Base-by-base conservation (phyloP, 768 basidiomycete genomes). In the Suillus luteus region DNA sequence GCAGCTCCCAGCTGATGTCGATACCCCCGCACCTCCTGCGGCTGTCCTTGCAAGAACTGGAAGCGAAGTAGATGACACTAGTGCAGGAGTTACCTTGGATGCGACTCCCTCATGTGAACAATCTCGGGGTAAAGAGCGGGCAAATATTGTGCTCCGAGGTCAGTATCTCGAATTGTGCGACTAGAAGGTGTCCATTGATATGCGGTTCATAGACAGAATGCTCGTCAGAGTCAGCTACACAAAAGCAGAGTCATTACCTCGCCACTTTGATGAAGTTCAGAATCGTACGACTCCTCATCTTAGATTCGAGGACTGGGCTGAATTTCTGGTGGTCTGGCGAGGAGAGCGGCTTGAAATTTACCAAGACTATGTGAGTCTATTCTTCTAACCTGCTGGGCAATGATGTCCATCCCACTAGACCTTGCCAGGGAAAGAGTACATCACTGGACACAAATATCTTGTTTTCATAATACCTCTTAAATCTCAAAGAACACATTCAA, bases 311-410 rank as follows among this genome's bases (percentile, higher is more conserved):
- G 84, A 86, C 33, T 90, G 90, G 84, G 85, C 83, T 37, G 96
- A 98, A 72, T 94, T 89, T 69, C 79, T 96, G 64, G 94, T 96
- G 0, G 88, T 87, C 11, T 97, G 94, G 91, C 83, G 92, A 46
- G 86, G 82, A 64, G 84, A 88, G 65, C 79, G 83, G 57, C 76
- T 98, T 46, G 95, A 98, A 73, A 76, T 98, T 22, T 97, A 96
- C 72, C 83, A 87, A 60, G 90, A 95, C 69, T 87, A 92, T 81
- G 95, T 95, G 68, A 64, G 88, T 78, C 22, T 49, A 58, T n/a
- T 19, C 11, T 44, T 48, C 22, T 31, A 37, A 24, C 10, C 10
- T 48, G 46, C 46, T 22, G 22, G 41, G 41, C 19, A 8, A 59
- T 41, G 35, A 22, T 11, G 33, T 68, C 51, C 38, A 62, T 46